These are phyloP conservation scores for Pharnaceum exiguum DNA, from an alignment of 148 eudicot species.

Conservation along the genomic window DNA sequence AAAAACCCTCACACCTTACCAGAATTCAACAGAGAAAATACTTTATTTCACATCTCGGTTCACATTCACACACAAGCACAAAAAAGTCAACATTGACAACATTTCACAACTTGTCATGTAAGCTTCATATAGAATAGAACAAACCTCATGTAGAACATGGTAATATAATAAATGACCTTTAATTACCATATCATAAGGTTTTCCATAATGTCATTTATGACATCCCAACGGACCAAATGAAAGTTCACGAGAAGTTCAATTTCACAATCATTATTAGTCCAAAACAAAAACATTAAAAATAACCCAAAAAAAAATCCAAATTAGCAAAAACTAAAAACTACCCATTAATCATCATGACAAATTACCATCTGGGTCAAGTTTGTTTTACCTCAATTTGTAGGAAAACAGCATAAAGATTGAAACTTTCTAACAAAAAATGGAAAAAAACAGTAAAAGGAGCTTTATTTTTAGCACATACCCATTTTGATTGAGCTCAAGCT, in stretches of 20 bases:
- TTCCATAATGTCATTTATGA: constrained; percentile 15
- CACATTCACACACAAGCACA: constrained; percentile 8
- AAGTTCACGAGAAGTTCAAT: constrained; percentile 22
- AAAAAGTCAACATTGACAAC: constrained; percentile 4
- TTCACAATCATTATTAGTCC: constrained; percentile 10
- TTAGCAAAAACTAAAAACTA: background rate
- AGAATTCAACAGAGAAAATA: background rate
- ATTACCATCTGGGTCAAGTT: constrained; percentile 2
- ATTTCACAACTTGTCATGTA: constrained; percentile 9
- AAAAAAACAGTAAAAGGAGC: constrained; percentile 5
- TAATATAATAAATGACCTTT: constrained; percentile 11
- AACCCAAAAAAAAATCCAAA: background rate
- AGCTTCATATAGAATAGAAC: constrained; percentile 18
- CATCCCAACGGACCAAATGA: constrained; percentile 14
- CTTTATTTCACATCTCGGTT: constrained; percentile 2
- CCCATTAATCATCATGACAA: background rate
- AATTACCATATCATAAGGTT: background rate
- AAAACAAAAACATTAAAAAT: background rate
- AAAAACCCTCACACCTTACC: background rate
- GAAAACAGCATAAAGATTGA: constrained; percentile 4
- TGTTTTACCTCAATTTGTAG: background rate
- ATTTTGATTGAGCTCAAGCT: constrained; percentile 11
- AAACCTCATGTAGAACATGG: constrained; percentile 13
- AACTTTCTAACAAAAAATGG: constrained; percentile 2
- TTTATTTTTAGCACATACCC: constrained; percentile 21